These are phyloP conservation scores for Alternaria novae-zelandiae DNA, from an alignment of 2,329 filamentous ascomycete species.

Conservation along the genomic window DNA sequence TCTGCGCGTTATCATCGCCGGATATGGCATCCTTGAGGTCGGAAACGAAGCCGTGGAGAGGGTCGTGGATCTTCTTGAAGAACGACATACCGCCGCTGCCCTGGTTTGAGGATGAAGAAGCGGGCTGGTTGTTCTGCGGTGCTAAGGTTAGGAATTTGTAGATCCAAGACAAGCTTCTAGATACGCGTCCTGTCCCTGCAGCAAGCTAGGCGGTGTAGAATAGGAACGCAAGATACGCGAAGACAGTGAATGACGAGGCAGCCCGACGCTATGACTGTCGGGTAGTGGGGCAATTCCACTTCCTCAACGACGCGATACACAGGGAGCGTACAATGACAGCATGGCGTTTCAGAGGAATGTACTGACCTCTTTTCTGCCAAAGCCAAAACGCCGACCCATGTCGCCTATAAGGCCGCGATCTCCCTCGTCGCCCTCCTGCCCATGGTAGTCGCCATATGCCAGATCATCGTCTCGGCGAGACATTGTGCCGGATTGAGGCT, in stretches of 20 bases:
- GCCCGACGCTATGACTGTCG: conserved; percentile 17
- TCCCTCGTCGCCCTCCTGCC: conserved; percentile 46
- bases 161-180: neutral
- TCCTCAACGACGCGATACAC: conserved; percentile 16
- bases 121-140: conserved; percentile 25
- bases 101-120: conserved; percentile 34
- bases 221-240: neutral
- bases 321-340: conserved; percentile 21
- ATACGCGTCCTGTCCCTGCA: neutral
- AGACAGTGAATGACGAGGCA: conserved; percentile 10
- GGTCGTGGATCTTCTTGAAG: conserved; percentile 62
- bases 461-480: conserved; percentile 57
- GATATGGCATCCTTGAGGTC: conserved; percentile 59
- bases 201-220: conserved; percentile 4
- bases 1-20: conserved; percentile 54
- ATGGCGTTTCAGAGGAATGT: conserved; percentile 21
- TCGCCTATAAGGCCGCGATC: conserved; percentile 61
- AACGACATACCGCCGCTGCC: conserved; percentile 49
- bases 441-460: conserved; percentile 62
- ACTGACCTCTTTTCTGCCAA: conserved; percentile 42
- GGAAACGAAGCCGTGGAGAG: conserved; percentile 58
- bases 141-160: neutral
- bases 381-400: conserved; percentile 56
- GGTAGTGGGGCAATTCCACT: conserved; percentile 17
- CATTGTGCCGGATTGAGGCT: conserved; percentile 34